A percentile compares a stretch with the other conserved stretches of the same genome.
phyloP scores from a whole-genome alignment of 805 yeast species.

The Monosporozyma solicola region DNA sequence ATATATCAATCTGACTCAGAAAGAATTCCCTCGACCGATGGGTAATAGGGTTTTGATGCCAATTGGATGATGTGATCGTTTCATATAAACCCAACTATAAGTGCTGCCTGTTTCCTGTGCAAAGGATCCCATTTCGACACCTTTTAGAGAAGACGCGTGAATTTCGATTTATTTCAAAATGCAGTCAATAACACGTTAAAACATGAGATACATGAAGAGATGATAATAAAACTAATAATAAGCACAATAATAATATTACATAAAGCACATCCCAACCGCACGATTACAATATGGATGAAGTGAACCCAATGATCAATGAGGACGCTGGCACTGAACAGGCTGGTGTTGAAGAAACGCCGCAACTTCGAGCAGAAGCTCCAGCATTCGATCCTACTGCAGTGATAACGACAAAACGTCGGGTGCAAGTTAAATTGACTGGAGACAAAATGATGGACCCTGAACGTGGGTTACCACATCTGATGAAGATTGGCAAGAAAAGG shows the following conservation, averaged over 20 bases:
- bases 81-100: no score
- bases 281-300: conserved; percentile 4
- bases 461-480: conserved; percentile 51
- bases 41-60: no score
- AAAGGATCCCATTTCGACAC: not conserved
- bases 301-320: conserved; percentile 3
- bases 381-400: conserved; percentile 24
- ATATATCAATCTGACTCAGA: no score
- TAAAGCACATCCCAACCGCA: no score
- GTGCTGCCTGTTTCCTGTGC: no score
- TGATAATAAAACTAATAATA: no score
- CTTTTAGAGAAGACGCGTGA: not conserved
- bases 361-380: conserved; percentile 8
- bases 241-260: no score
- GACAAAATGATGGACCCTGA: conserved; percentile 38
- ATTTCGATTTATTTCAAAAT: not conserved
- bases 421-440: conserved; percentile 42
- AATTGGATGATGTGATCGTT: no score
- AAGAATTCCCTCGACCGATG: no score
- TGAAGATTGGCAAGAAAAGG: conserved; percentile 28
- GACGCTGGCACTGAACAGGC: not conserved
- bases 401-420: conserved; percentile 15
- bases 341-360: not conserved
- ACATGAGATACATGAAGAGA: not conserved
- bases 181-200: not conserved